phyloP scores from a whole-genome alignment of 2,329 filamentous ascomycete species.

The Aspergillus piperis region DNA sequence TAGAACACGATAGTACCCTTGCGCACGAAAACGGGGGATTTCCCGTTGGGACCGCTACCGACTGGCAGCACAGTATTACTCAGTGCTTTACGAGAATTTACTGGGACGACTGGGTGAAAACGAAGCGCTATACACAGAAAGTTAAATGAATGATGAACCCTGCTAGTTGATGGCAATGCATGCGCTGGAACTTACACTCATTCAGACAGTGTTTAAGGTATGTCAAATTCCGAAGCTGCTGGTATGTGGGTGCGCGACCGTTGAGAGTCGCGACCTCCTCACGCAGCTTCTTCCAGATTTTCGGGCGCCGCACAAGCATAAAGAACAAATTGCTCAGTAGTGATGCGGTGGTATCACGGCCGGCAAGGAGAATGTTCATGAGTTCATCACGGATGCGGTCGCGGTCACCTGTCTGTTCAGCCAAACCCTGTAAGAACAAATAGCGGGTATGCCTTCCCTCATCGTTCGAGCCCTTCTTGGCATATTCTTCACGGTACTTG shows the following conservation, averaged over 20 bases:
- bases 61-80: slow-evolving; percentile 43
- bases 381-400: slow-evolving; percentile 47
- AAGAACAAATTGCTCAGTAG: slow-evolving; percentile 48
- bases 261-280: slow-evolving; percentile 27
- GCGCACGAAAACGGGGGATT: slow-evolving; percentile 62
- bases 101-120: slow-evolving; percentile 46
- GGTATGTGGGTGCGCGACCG: slow-evolving; percentile 25
- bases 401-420: slow-evolving; percentile 46
- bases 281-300: slow-evolving; percentile 40
- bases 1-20: slow-evolving; percentile 67
- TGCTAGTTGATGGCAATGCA: too few species aligned
- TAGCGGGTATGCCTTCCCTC: slow-evolving; percentile 35
- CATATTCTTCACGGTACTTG: slow-evolving; percentile 22
- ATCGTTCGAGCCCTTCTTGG: background rate
- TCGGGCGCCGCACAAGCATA: slow-evolving; percentile 45
- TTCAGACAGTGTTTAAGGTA: slow-evolving; percentile 29
- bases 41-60: slow-evolving; percentile 62
- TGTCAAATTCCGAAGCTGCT: slow-evolving; percentile 25
- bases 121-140: slow-evolving; percentile 35
- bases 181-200: slow-evolving; percentile 21
- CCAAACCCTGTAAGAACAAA: slow-evolving; percentile 51
- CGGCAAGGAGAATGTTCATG: slow-evolving; percentile 53
- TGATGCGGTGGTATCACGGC: slow-evolving; percentile 54
- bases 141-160: too few species aligned
- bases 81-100: slow-evolving; percentile 42